Conservation (phyloP, 2,329 filamentous ascomycete genomes). For the Golovinomyces cichoracearum region DNA sequence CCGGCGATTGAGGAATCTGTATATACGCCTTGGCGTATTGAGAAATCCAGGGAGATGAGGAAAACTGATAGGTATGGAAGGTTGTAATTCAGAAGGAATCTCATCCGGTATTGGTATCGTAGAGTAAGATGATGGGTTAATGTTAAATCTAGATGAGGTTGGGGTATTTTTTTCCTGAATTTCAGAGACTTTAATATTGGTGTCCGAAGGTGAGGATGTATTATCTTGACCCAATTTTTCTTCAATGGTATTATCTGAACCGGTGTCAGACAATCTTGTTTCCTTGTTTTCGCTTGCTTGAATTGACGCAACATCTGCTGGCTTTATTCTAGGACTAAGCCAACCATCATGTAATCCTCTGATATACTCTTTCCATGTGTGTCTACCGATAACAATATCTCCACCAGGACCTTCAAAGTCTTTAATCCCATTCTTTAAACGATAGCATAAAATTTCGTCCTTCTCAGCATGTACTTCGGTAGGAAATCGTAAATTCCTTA, state of each 20-base stretch:
- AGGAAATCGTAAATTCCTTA: conserved; percentile 39
- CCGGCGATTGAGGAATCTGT: conserved; percentile 67
- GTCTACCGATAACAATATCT: conserved; percentile 68
- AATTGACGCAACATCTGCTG: conserved; percentile 14
- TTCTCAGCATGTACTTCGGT: conserved; percentile 16
- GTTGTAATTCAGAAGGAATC: conserved; percentile 46
- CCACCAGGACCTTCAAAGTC: conserved; percentile 52
- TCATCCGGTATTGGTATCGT: conserved; percentile 34
- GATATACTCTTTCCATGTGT: conserved; percentile 95
- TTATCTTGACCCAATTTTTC: background rate
- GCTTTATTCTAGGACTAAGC: conserved; percentile 57
- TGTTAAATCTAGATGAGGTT: conserved; percentile 33
- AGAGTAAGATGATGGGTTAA: conserved; percentile 42
- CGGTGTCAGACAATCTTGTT: conserved; percentile 7
- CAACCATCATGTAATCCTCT: conserved; percentile 86
- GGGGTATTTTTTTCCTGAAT: background rate
- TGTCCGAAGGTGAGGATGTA: background rate
- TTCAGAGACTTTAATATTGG: too few relatives aligned
- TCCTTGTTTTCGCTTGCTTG: conserved; percentile 4
- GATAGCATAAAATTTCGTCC: conserved; percentile 35
- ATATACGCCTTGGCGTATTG: conserved; percentile 65
- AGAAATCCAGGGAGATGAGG: conserved; percentile 82
- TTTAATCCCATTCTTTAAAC: conserved; percentile 38
- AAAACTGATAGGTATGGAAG: conserved; percentile 46
- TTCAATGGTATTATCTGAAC: background rate